Conservation (phyloP, 352 stramenopile genomes). For the Aphanomyces astaci region DNA sequence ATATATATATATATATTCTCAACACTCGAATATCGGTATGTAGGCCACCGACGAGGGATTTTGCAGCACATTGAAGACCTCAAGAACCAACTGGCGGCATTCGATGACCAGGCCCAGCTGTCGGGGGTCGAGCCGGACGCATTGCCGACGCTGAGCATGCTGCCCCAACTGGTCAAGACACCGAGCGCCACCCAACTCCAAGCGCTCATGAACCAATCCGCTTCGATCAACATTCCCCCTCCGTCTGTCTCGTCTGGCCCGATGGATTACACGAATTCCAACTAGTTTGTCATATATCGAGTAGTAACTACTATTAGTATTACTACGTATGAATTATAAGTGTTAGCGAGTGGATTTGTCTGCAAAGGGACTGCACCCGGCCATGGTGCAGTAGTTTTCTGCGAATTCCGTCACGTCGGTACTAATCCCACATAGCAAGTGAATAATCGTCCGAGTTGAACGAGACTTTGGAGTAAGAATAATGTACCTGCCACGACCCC, state of each 20-base stretch:
- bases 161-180: conserved; percentile 49
- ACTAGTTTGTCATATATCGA: too few relatives aligned
- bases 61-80: conserved; percentile 81
- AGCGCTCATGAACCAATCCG: neutral
- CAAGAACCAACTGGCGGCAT: conserved; percentile 45
- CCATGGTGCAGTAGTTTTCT: conserved; percentile 79
- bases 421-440: too few relatives aligned
- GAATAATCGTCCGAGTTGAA: neutral
- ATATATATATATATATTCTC: too few relatives aligned
- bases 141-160: conserved; percentile 69
- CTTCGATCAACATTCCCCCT: neutral
- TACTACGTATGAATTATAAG: too few relatives aligned
- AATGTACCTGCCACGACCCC: conserved; percentile 61
- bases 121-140: conserved; percentile 58
- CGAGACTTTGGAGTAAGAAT: conserved; percentile 3
- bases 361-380: conserved; percentile 73
- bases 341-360: conserved; percentile 69
- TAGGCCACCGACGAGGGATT: conserved; percentile 64
- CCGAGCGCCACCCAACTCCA: conserved; percentile 25
- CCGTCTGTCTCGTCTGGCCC: neutral
- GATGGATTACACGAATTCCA: neutral
- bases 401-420: conserved; percentile 80
- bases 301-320: too few relatives aligned
- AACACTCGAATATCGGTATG: too few relatives aligned
- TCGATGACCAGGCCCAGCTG: conserved; percentile 53